Conservation (phyloP, 306 rosid species). For the Quercus aquifolioides region DNA sequence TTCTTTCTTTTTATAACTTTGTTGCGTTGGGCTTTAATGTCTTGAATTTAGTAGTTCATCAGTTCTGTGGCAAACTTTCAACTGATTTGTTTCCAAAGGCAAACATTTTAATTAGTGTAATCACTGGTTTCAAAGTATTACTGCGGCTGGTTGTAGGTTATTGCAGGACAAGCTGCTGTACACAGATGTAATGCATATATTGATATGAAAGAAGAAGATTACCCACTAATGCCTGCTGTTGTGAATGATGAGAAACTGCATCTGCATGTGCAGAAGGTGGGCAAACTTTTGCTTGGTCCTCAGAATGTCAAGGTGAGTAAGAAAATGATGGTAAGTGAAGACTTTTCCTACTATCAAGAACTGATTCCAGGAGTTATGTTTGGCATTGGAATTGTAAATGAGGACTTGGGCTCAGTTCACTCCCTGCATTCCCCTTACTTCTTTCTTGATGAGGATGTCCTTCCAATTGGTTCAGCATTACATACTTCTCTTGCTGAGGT, state of each 20-base stretch:
- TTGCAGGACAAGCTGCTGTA: slow-evolving; percentile 62
- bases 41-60: background rate
- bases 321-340: slow-evolving; percentile 64
- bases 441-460: slow-evolving; percentile 65
- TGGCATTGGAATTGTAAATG: slow-evolving; percentile 62
- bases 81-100: background rate
- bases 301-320: slow-evolving; percentile 43
- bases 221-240: slow-evolving; percentile 32
- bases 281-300: slow-evolving; percentile 54
- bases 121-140: background rate
- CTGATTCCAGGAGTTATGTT: slow-evolving; percentile 47
- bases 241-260: slow-evolving; percentile 53
- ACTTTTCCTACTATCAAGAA: slow-evolving; percentile 60
- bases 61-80: background rate
- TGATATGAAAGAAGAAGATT: slow-evolving; percentile 29
- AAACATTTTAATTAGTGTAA: background rate
- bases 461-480: slow-evolving; percentile 62
- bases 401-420: slow-evolving; percentile 55
- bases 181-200: slow-evolving; percentile 44
- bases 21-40: background rate
- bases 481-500: slow-evolving; percentile 55
- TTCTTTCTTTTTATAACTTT: background rate
- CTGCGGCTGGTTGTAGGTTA: slow-evolving; percentile 35
- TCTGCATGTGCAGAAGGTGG: slow-evolving; percentile 50
- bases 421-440: slow-evolving; percentile 65